Conservation (phyloP, 2,329 filamentous ascomycete genomes). For the Aspergillus bombycis region DNA sequence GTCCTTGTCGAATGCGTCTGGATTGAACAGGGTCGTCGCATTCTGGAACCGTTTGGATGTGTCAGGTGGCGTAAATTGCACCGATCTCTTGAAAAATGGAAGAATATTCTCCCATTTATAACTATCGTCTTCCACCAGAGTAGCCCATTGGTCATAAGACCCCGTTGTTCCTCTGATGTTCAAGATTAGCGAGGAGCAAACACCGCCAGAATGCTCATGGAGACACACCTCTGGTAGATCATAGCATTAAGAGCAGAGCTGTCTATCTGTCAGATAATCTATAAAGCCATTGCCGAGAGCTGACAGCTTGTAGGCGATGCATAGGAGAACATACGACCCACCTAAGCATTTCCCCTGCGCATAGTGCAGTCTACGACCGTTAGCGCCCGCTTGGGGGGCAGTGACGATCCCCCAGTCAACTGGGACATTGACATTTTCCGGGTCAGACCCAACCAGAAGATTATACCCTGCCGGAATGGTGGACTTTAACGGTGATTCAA, state of each 20-base stretch:
- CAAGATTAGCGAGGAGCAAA: background rate
- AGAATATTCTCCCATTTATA: conserved; percentile 28
- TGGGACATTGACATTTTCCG: conserved; percentile 16
- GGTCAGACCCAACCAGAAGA: conserved; percentile 25
- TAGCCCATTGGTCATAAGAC: conserved; percentile 32
- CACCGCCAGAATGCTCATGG: background rate
- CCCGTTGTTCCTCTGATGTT: background rate
- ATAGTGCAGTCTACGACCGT: conserved; percentile 23
- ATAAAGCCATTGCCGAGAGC: background rate
- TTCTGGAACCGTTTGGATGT: conserved; percentile 23
- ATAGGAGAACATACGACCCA: background rate
- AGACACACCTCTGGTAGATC: conserved; percentile 30
- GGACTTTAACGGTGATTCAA: conserved; percentile 28
- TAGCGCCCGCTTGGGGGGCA: conserved; percentile 17
- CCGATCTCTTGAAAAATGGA: conserved; percentile 28
- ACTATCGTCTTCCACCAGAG: conserved; percentile 34
- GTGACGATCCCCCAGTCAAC: conserved; percentile 29
- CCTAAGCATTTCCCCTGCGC: conserved; percentile 22
- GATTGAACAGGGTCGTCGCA: conserved; percentile 16
- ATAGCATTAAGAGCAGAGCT: conserved; percentile 29
- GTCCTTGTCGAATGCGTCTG: conserved; percentile 12
- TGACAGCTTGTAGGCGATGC: background rate
- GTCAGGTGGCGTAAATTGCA: conserved; percentile 29
- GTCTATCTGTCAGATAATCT: background rate
- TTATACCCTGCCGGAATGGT: conserved; percentile 25